Percentiles rank a stretch among this genome's conserved stretches.
Conservation (phyloP, 75 land plant species). For the Pinus taeda region DNA sequence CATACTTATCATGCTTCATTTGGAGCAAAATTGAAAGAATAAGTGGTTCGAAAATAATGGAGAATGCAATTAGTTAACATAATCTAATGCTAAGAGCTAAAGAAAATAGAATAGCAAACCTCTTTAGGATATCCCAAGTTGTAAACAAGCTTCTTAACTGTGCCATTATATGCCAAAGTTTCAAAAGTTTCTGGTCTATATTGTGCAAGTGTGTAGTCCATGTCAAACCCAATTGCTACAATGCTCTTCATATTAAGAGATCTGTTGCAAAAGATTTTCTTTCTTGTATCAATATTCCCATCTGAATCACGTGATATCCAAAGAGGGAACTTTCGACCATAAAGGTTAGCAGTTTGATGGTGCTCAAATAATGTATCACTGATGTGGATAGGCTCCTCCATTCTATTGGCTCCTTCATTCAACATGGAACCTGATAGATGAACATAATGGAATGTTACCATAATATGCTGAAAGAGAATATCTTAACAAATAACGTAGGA, state of each 20-base stretch:
- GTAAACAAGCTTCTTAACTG: slow-evolving; percentile 78
- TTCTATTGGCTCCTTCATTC: neutral
- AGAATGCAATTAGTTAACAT: neutral
- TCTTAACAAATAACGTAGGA: no score
- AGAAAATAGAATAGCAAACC: slow-evolving; percentile 37
- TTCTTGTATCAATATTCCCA: slow-evolving; percentile 53
- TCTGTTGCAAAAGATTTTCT: slow-evolving; percentile 89
- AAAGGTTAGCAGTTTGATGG: slow-evolving; percentile 1
- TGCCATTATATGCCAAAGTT: slow-evolving; percentile 82
- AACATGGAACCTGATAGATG: no score
- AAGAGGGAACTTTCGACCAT: slow-evolving; percentile 14
- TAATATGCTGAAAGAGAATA: no score
- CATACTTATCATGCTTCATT: neutral
- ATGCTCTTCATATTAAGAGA: slow-evolving; percentile 93
- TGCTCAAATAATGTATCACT: slow-evolving; percentile 10
- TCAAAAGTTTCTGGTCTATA: slow-evolving; percentile 98
- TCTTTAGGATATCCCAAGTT: slow-evolving; percentile 83
- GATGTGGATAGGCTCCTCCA: slow-evolving; percentile 1
- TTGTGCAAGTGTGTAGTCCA: slow-evolving; percentile 99
- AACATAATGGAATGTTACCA: no score
- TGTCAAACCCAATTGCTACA: slow-evolving; percentile 95
- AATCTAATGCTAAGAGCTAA: neutral
- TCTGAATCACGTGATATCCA: slow-evolving; percentile 56
- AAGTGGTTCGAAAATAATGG: neutral
- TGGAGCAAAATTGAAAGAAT: neutral